Evolutionary conservation across 805 yeast genomes (phyloP).

Genomic region (Candida patagonica): DNA sequence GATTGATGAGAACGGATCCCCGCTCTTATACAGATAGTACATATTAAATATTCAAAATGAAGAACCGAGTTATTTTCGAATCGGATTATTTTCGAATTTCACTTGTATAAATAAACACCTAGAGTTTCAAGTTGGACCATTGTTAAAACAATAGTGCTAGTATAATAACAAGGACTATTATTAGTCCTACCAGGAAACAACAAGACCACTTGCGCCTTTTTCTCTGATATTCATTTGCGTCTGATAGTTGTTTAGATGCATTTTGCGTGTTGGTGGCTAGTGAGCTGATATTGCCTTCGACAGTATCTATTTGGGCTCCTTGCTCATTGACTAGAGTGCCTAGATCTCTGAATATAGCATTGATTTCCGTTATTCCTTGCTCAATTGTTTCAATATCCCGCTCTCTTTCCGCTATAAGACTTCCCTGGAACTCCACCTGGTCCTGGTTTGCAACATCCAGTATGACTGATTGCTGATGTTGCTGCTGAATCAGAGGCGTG

Average conservation of each 20-base stretch:
- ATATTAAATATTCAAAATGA: too few species aligned
- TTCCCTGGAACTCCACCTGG: slow-evolving; percentile 23
- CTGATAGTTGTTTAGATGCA: slow-evolving; percentile 60
- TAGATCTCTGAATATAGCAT: slow-evolving; percentile 73
- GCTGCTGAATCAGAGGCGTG: slow-evolving; percentile 19
- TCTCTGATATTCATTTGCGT: slow-evolving; percentile 70
- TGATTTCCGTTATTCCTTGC: slow-evolving; percentile 74
- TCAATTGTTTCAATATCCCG: slow-evolving; percentile 63
- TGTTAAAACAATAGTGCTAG: too few species aligned
- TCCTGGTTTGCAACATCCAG: slow-evolving; percentile 32
- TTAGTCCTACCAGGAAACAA: slow-evolving; percentile 48
- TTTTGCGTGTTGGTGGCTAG: slow-evolving; percentile 55
- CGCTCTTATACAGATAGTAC: too few species aligned
- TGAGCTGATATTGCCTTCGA: slow-evolving; percentile 67
- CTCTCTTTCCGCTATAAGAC: slow-evolving; percentile 56
- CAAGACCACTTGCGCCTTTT: slow-evolving; percentile 66
- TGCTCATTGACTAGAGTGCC: slow-evolving; percentile 74
- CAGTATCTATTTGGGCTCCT: slow-evolving; percentile 73
- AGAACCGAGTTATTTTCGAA: too few species aligned
- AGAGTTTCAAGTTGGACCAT: too few species aligned
- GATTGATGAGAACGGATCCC: too few species aligned
- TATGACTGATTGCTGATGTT: slow-evolving; percentile 34
- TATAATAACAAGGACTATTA: slow-evolving; percentile 54
- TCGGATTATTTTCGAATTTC: too few species aligned
- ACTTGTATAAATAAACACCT: too few species aligned